These are phyloP conservation scores for Fusarium algeriense DNA, from an alignment of 2,329 filamentous ascomycete species.

Conservation along the genomic window DNA sequence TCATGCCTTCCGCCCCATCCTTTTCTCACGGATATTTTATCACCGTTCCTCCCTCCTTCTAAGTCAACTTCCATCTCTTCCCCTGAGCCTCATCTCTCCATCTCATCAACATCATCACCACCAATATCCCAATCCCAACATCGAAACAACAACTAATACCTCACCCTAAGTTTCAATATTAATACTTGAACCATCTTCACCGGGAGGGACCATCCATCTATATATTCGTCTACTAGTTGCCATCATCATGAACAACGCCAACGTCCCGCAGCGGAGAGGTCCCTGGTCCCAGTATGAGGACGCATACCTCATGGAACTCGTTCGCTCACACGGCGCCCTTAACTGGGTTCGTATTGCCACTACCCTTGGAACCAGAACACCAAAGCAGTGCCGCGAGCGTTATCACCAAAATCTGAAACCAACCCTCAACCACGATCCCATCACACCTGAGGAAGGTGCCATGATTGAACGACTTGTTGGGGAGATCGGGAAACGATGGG, in stretches of 20 bases:
- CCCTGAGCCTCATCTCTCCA: conserved; percentile 21
- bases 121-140: background rate
- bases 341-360: conserved; percentile 93
- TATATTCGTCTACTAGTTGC: background rate
- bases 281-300: conserved; percentile 89
- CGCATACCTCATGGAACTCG: conserved; percentile 74
- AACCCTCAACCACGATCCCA: conserved; percentile 77
- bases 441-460: conserved; percentile 76
- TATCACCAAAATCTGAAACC: conserved; percentile 95
- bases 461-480: conserved; percentile 82
- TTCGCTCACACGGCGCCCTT: conserved; percentile 77
- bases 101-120: background rate
- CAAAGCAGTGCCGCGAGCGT: conserved; percentile 95
- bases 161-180: background rate
- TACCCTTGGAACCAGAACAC: conserved; percentile 80
- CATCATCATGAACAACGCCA: conserved; percentile 31
- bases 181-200: background rate
- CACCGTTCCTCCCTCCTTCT: conserved; percentile 45
- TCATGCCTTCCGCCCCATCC: conserved; percentile 44
- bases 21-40: conserved; percentile 45
- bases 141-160: background rate
- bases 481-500: conserved; percentile 89
- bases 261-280: conserved; percentile 64
- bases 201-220: background rate
- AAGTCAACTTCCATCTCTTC: conserved; percentile 14